Base-by-base conservation (phyloP, 768 basidiomycete genomes). In the Suillus bovinus region DNA sequence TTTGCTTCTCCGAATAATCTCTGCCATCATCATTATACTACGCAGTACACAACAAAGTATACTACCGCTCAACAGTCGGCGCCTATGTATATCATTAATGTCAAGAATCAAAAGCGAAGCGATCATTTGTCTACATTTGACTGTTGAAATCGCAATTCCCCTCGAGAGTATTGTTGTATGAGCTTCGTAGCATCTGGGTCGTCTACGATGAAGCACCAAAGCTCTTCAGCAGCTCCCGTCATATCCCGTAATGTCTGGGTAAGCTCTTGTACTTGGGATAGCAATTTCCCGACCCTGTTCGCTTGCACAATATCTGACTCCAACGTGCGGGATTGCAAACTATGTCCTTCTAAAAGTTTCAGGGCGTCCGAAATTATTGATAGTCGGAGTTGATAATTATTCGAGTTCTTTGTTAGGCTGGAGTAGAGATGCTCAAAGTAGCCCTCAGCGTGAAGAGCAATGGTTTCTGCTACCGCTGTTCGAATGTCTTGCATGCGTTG, bases 171-270 rank as follows among this genome's bases (percentile, higher is more conserved):
- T 55, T 56, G 41, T 20, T 31, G 42, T 59, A 36, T 36, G 22
- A 59, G 58, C 20, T 56, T 36, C n/a, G 58, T 29, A 17, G 9
- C 24, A 33, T 36, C 49, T 2, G 49, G 29, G 29, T 56, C 36
- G 16, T 38, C 24, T 56, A 54, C 58, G 31, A 27, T 54, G 52
- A 59, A 59, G 34, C 58, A 59, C 58, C 58, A 59, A n/a, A 59
- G 49, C 49, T 59, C 58, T 54, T 59, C 58, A 14, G 49, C 58
- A 49, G 58, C 44, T 56, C 31, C 53, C 29, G 58, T 55, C 42
- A 59, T 59, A 59, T 56, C 29, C 20, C 58, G 31, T 54, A 59
- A 56, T 22, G 27, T 33, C 34, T 22, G 31, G 13, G 58, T 49
- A 20, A 59, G 49, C 17, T n/a, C 29, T 33, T 59, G 42, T 20